Percentiles rank a stretch among this genome's conserved stretches.
Evolutionary conservation across 306 rosid species (phyloP).

Genomic region (Phaseolus lunatus): DNA sequence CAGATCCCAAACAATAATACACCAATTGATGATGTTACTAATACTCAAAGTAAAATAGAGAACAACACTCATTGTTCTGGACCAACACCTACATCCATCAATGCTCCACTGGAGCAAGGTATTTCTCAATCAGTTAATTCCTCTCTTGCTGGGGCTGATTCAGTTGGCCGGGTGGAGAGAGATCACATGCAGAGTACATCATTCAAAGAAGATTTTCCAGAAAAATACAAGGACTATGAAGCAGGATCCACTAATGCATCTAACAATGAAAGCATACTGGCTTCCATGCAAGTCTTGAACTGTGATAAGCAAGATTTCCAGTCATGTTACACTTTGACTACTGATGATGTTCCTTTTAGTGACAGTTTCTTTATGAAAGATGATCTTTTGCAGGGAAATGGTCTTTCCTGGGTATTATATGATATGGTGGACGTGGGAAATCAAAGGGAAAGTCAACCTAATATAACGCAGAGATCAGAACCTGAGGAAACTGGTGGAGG

Average conservation of each 20-base stretch:
- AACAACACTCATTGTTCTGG: conserved; percentile 45
- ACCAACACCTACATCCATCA: conserved; percentile 43
- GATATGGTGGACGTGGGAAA: conserved; percentile 60
- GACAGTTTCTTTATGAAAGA: conserved; percentile 84
- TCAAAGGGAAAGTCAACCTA: conserved; percentile 52
- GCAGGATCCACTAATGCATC: conserved; percentile 43
- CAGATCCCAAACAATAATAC: conserved; percentile 36
- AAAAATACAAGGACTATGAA: conserved; percentile 43
- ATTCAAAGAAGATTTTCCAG: conserved; percentile 44
- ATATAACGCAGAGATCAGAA: conserved; percentile 53
- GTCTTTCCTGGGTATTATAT: conserved; percentile 92
- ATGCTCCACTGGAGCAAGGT: conserved; percentile 36
- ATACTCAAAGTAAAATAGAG: conserved; percentile 34
- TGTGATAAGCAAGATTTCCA: conserved; percentile 66
- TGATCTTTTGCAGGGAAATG: conserved; percentile 93
- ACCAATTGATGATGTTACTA: conserved; percentile 6
- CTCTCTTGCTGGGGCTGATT: conserved; percentile 41
- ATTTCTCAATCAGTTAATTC: conserved; percentile 48
- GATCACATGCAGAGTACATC: conserved; percentile 42
- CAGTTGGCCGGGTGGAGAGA: conserved; percentile 44
- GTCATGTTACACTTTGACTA: conserved; percentile 63
- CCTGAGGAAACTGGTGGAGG: conserved; percentile 49
- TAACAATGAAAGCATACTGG: conserved; percentile 47
- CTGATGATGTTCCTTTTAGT: conserved; percentile 77
- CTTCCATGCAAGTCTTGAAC: conserved; percentile 41